These are phyloP conservation scores for Nidularia pulvinata DNA, from an alignment of 768 basidiomycete species.

Conservation along the genomic window DNA sequence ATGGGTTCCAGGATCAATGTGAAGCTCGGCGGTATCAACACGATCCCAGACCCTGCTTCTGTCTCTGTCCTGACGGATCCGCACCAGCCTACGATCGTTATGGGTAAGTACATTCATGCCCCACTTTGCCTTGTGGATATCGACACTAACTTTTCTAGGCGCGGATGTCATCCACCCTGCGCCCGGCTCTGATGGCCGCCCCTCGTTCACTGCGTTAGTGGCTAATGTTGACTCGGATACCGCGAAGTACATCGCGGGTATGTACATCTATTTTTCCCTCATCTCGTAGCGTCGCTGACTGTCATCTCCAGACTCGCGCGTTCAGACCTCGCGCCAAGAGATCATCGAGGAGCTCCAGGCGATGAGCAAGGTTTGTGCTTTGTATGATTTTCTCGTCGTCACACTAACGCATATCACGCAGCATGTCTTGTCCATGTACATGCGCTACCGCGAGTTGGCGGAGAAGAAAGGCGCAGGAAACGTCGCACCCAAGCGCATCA, in stretches of 20 bases:
- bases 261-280: constrained; percentile 1
- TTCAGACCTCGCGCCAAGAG: constrained; percentile 71
- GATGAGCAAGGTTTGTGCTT: constrained; percentile 55
- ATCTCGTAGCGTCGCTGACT: not conserved
- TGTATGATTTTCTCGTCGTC: not conserved
- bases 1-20: constrained; percentile 64
- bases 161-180: constrained; percentile 87
- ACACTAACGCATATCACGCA: constrained; percentile 13
- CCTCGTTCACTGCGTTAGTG: constrained; percentile 81
- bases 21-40: constrained; percentile 84
- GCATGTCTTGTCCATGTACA: constrained; percentile 59
- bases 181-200: constrained; percentile 75
- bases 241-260: constrained; percentile 65
- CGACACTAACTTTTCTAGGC: constrained; percentile 31
- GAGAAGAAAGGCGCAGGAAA: constrained; percentile 47
- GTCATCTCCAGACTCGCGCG: constrained; percentile 44
- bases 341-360: constrained; percentile 71
- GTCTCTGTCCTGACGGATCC: constrained; percentile 69
- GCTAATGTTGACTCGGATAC: constrained; percentile 77
- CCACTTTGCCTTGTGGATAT: not conserved
- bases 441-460: constrained; percentile 48
- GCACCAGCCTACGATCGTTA: constrained; percentile 74
- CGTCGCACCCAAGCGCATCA: constrained; percentile 61
- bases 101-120: constrained; percentile 44
- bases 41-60: constrained; percentile 68